Conservation (phyloP, 2,329 filamentous ascomycete genomes). For the Microdochium nivale region DNA sequence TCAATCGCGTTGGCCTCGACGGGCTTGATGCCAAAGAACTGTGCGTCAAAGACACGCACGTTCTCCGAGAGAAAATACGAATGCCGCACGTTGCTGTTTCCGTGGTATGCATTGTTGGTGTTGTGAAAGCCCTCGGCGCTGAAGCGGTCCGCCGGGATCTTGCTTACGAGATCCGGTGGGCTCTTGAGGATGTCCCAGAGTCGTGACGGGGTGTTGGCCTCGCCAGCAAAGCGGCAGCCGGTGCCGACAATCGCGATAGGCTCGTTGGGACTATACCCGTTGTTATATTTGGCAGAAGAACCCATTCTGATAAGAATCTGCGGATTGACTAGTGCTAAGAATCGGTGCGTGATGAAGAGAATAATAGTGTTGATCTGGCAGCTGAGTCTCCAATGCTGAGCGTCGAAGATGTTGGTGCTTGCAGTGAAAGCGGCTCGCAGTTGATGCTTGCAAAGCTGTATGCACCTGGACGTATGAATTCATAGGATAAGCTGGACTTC, state of each 20-base stretch:
- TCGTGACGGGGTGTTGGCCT: conserved; percentile 4
- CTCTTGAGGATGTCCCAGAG: conserved; percentile 7
- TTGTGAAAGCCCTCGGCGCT: conserved; percentile 23
- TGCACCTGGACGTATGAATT: no score
- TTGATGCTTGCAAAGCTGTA: no score
- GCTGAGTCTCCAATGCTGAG: no score
- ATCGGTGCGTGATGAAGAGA: no score
- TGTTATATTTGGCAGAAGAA: no score
- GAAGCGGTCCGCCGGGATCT: conserved; percentile 22
- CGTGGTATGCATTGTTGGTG: background rate
- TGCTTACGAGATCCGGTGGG: conserved; percentile 4
- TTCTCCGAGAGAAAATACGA: conserved; percentile 18
- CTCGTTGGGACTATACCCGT: conserved; percentile 1
- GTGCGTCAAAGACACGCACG: conserved; percentile 21
- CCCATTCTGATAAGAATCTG: no score
- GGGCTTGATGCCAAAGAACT: conserved; percentile 24
- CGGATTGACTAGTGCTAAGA: no score
- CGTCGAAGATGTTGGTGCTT: no score
- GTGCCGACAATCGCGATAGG: conserved; percentile 12
- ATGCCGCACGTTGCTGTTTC: conserved; percentile 5
- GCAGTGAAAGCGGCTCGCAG: no score
- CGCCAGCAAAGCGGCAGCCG: conserved; percentile 8
- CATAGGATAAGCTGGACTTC: no score
- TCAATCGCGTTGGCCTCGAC: conserved; percentile 23
- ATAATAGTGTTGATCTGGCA: no score